Conservation (phyloP, 371 early-diverging fungal species). For the Chytridium lagenaria region DNA sequence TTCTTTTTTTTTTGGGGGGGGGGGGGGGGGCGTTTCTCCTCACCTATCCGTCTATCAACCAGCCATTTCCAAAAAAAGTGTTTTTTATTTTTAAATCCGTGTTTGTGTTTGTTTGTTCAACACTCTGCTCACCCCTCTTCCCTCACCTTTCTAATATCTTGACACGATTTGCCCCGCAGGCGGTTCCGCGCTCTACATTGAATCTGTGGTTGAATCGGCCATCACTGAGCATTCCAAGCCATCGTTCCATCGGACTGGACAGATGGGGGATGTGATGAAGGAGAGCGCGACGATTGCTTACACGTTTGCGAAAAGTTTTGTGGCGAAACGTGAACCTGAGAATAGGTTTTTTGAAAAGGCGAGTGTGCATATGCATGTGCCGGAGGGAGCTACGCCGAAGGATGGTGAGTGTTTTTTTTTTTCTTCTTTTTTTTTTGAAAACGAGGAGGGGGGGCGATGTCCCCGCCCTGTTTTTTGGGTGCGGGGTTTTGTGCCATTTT, state of each 20-base stretch:
- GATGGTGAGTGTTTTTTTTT: too few relatives aligned
- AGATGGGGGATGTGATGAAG: constrained; percentile 98
- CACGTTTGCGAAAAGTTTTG: constrained; percentile 84
- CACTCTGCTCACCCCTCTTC: too few relatives aligned
- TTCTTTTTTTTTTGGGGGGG: too few relatives aligned
- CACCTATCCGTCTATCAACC: too few relatives aligned
- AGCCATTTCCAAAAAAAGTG: too few relatives aligned
- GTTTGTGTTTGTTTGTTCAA: too few relatives aligned
- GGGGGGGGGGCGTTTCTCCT: too few relatives aligned
- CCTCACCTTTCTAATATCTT: neutral
- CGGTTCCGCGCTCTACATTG: constrained; percentile 93
- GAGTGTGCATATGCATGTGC: constrained; percentile 93
- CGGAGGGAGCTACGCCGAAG: constrained; percentile 97
- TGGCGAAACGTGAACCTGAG: constrained; percentile 75
- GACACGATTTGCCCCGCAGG: constrained; percentile 62
- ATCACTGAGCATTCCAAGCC: constrained; percentile 70
- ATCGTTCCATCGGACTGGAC: constrained; percentile 78
- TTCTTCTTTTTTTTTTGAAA: too few relatives aligned
- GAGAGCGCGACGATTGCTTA: constrained; percentile 95
- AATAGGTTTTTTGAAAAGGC: constrained; percentile 91
- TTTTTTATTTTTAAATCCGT: too few relatives aligned
- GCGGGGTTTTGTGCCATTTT: too few relatives aligned
- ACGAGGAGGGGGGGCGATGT: too few relatives aligned
- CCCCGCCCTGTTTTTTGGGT: too few relatives aligned
- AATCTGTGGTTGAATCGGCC: constrained; percentile 87